Evolutionary conservation across 306 rosid species (phyloP).

Genomic region (Pueraria montana): DNA sequence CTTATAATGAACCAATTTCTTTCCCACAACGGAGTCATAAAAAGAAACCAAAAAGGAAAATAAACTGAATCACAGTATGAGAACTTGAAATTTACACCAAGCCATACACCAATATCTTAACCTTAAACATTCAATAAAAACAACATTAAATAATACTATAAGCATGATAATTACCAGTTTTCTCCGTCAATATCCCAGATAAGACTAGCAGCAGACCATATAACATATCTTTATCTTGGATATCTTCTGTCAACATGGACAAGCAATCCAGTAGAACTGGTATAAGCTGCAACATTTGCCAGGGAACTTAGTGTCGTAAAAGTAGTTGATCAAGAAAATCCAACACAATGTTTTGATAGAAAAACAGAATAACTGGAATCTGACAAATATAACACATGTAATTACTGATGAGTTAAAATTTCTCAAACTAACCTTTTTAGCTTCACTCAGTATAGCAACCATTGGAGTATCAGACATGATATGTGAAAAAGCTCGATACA

Average conservation of each 20-base stretch:
- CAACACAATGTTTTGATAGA: slow-evolving; percentile 24
- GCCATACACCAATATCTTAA: background rate
- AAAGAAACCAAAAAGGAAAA: slow-evolving; percentile 25
- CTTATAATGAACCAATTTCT: slow-evolving; percentile 12
- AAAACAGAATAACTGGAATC: slow-evolving; percentile 8
- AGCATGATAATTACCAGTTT: slow-evolving; percentile 66
- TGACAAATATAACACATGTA: background rate
- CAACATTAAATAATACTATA: slow-evolving; percentile 33
- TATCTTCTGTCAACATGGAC: slow-evolving; percentile 68
- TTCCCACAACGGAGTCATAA: slow-evolving; percentile 31
- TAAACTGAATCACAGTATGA: slow-evolving; percentile 23
- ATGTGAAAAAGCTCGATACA: slow-evolving; percentile 78
- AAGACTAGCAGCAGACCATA: slow-evolving; percentile 84
- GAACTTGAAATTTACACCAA: slow-evolving; percentile 27
- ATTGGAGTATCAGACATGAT: slow-evolving; percentile 77
- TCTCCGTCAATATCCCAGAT: slow-evolving; percentile 87
- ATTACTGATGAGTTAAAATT: slow-evolving; percentile 18
- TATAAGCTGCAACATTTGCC: slow-evolving; percentile 75
- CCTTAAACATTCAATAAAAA: slow-evolving; percentile 18
- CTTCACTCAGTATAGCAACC: slow-evolving; percentile 73
- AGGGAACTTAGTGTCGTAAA: slow-evolving; percentile 34
- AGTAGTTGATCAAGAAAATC: slow-evolving; percentile 35
- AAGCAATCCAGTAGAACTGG: slow-evolving; percentile 81
- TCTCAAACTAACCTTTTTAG: slow-evolving; percentile 76
- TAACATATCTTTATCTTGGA: slow-evolving; percentile 72